phyloP scores from a whole-genome alignment of 306 rosid species.

The Cucumis sativus region Cucumber_9930_V3 NC_026657.2:29564501-29565000 shows the following conservation, averaged over 20 bases:
- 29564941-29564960: neutral
- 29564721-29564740: neutral
- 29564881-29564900: neutral
- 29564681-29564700: neutral
- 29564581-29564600: neutral
- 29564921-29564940: neutral
- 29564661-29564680: neutral
- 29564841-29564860: neutral
- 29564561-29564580: neutral
- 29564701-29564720: neutral
- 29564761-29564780: neutral
- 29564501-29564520: too few relatives aligned
- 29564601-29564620: neutral
- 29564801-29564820: neutral
- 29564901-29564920: neutral
- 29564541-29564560: neutral
- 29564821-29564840: slow-evolving; percentile 4
- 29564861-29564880: neutral
- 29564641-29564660: neutral
- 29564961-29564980: neutral
- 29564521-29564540: neutral
- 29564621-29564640: neutral
- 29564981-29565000: slow-evolving; percentile 1
- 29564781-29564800: neutral
- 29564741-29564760: neutral